These are phyloP conservation scores for Raphidocelis subcapitata DNA, from an alignment of 139 green algal genomes.

Conservation along the genomic window DNA sequence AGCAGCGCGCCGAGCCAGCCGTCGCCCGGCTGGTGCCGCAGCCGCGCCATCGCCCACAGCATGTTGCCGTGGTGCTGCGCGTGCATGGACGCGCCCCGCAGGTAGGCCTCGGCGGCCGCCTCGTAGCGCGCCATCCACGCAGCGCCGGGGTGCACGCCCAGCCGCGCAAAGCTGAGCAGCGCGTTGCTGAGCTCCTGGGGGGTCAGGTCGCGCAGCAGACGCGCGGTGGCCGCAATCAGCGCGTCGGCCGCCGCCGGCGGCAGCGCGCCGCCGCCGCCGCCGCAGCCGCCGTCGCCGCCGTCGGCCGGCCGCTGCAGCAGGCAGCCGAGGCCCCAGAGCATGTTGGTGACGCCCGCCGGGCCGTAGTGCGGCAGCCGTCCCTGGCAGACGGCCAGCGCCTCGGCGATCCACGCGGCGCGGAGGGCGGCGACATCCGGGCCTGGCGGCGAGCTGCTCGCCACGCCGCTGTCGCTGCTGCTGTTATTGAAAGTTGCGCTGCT, in stretches of 20 bases:
- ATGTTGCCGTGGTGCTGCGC: constrained; percentile 6
- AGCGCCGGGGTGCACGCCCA: not conserved
- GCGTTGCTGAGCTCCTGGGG: not conserved
- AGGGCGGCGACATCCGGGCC: not conserved
- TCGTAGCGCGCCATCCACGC: constrained; percentile 11
- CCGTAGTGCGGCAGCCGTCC: not conserved
- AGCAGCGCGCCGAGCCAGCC: constrained; percentile 3
- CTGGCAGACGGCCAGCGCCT: constrained; percentile 3
- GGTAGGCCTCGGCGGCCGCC: not conserved
- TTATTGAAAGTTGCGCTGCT: not conserved
- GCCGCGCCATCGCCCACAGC: constrained; percentile 1
- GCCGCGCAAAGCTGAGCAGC: constrained; percentile 3
- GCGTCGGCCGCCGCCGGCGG: no score
- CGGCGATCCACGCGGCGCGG: not conserved
- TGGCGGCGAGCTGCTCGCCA: not conserved
- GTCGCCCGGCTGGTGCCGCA: constrained; percentile 2
- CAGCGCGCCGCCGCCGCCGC: not conserved
- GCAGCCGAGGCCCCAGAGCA: constrained; percentile 12
- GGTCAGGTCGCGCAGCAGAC: constrained; percentile 1
- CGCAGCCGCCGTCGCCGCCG: not conserved
- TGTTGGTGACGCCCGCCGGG: not conserved
- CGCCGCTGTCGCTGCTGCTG: not conserved
- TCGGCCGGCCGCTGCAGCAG: not conserved
- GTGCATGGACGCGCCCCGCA: not conserved
- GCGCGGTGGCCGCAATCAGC: not conserved